Conservation (phyloP, 257 asterid species). For the Nicotiana tabacum region DNA sequence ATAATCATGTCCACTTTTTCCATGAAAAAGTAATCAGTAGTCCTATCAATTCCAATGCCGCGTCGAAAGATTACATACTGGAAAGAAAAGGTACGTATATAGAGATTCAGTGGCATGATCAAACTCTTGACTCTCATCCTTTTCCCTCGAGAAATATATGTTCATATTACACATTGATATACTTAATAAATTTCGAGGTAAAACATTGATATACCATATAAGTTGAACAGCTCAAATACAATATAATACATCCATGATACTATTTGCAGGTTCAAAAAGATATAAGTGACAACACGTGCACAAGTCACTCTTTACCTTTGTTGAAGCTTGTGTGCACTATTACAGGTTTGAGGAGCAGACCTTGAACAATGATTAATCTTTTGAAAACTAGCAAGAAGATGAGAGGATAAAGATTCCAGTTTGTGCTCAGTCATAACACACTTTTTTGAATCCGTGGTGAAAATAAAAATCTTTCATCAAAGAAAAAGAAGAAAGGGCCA, state of each 20-base stretch:
- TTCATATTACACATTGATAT: neutral
- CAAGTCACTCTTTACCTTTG: neutral
- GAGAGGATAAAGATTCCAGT: neutral
- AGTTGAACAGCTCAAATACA: constrained; percentile 3
- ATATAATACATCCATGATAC: neutral
- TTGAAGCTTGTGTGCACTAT: neutral
- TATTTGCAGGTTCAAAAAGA: neutral
- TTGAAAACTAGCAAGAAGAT: neutral
- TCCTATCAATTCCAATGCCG: constrained; percentile 89
- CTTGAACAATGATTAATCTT: neutral
- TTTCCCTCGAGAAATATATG: neutral
- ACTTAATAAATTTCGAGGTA: neutral
- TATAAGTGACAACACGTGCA: neutral
- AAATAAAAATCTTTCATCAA: neutral
- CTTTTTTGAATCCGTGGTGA: neutral
- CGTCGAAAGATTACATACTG: constrained; percentile 92
- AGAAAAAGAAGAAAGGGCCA: neutral
- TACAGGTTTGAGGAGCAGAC: neutral
- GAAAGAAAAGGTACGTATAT: constrained; percentile 8
- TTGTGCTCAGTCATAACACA: neutral
- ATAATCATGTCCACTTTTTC: constrained; percentile 88
- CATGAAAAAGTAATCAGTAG: constrained; percentile 82
- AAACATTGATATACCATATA: constrained; percentile 1
- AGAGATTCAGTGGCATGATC: constrained; percentile 18
- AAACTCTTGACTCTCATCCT: constrained; percentile 12